Base-by-base conservation (phyloP, 192 early-diverging fungal species). In the Backusella parvicylindrica region DNA sequence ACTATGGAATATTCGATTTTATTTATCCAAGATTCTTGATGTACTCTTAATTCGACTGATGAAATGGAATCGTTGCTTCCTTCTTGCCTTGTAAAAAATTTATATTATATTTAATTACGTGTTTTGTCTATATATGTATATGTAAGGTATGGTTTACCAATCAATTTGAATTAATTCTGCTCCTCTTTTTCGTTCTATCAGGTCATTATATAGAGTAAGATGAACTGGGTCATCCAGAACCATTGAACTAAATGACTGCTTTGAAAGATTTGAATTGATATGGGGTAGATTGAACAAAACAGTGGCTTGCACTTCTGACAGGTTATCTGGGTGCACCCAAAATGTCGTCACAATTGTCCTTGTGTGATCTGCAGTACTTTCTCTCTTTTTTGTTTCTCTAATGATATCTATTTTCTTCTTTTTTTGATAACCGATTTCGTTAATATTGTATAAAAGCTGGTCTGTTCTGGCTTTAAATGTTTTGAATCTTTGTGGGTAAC, bases 321-420 rank as follows among this genome's bases (percentile, higher is more conserved):
- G 88, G 78, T 94, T 93, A 81, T 96, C 95, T 5, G 92, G 90
- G 72, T 96, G 96, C 1, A 97, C 93, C 96, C 96, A 97, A 85
- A 95, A 97, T 79, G 66, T 77, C 7, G 70, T 33, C 1, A 70
- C 71, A 11, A 43, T 49, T 11, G 41, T 71, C 21, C 13, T 33
- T 16, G 15, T 31, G 8, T 6, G 5, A 33, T n/a, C 3, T 33
- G 31, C 32, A 50, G 13, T 12, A 23, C 47, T 40, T 23, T 31
- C 38, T 30, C 28, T 49, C 41, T 13, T 47, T 41, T 31, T 30
- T 18, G 15, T 47, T 47, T 47, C 43, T n/a, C 43, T 47, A n/a
- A 47, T 47, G 16, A 47, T n/a, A 47, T 47, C 43, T 47, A 47
- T 31, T 47, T 50, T 71, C 16, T 30, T 49, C 18, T 32, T 43